Base-by-base conservation (phyloP, 2,329 filamentous ascomycete genomes). In the Clonostachys rosea region DNA sequence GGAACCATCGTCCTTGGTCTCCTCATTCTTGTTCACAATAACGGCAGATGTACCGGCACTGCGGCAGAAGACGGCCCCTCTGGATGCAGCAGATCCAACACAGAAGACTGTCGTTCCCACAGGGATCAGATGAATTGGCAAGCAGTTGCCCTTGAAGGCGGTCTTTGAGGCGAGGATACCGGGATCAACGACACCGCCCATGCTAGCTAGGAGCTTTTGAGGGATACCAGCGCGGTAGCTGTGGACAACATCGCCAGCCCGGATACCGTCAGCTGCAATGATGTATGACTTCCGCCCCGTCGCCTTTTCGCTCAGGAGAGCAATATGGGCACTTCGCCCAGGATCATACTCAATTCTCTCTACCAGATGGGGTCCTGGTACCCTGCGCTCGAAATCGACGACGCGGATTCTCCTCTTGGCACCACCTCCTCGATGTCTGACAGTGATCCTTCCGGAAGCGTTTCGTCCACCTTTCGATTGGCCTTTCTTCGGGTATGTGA, bases 301-400 rank as follows among this genome's bases (percentile, higher is more conserved):
- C 43, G 82, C 78, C 54, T 90, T 74, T 58, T 87, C 84, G 44
- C 83, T 91, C 43, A 96, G 61, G 47, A 99, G 77, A 6, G 94
- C 94, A 66, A 99, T 91, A 64, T 99, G 94, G 13, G 92, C 90
- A 59, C 84, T 95, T 45, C 94, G 86, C 54, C 90, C 90, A 1
- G 94, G 94, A 59, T 99, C 95, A 66, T 97, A 91, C 67, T 99
- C 94, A 60, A 99, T 94, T 51, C 94, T 83, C 63, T 97, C 91
- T 47, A 99, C 92, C 14, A 85, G 69, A 58, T 97, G 94, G 53
- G 88, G 84, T 16, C 94, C 94, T 0, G 91, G 82, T 24, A 79
- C 79, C 66, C 78, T 82, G 46, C 94, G 86, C 54, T 84, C 74
- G 64, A 96, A 99, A 68, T 99, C 95, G 34, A 99, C 84, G 2